Base-by-base conservation (phyloP, 192 early-diverging fungal genomes). In the Piromyces finnis region DNA sequence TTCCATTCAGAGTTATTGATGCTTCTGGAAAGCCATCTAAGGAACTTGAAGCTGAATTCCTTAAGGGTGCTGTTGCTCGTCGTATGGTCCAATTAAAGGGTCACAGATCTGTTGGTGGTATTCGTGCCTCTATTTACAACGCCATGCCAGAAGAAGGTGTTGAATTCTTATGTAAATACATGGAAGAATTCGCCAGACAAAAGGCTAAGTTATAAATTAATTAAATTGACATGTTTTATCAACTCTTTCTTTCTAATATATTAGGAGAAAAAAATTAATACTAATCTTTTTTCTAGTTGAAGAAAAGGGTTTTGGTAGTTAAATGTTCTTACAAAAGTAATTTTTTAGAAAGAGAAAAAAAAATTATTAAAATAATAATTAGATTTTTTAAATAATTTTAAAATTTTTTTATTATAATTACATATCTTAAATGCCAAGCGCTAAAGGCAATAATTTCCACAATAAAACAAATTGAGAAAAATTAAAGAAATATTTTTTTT, bases 101-200 rank as follows among this genome's bases (percentile, higher is more conserved):
- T 29, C 98, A 99, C 87, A 93, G 97, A 80, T 94, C 91, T 35
- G 92, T 96, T 12, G 97, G 96, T 80, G 98, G 98, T 22, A 93
- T 98, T 80, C 87, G 98, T 37, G 92, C 94, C 26, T 94, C 92
- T 79, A 90, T 99, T 80, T 97, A 99, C 85, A 99, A 99, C 83
- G 95, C 98, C 32, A 89, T 98, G 89, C 87, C 93, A 12, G 82
- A 93, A 78, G 94, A 97, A 79, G 94, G 91, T 59, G 95, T 95
- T 1, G 87, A 94, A 80, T 88, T 87, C 27, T 86, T 99, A 81
- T 91, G 93, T 9, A 85, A 79, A 7, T 97, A 92, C 80, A 93
- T 97, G 93, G 84, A 87, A 77, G 93, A 93, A 78, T 99, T 99
- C 51, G 51, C 51, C 51, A 68, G 51, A 68, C 51, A 68, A 68